Base-by-base conservation (phyloP, 805 yeast species). In the Yamadazyma endophytica region DNA sequence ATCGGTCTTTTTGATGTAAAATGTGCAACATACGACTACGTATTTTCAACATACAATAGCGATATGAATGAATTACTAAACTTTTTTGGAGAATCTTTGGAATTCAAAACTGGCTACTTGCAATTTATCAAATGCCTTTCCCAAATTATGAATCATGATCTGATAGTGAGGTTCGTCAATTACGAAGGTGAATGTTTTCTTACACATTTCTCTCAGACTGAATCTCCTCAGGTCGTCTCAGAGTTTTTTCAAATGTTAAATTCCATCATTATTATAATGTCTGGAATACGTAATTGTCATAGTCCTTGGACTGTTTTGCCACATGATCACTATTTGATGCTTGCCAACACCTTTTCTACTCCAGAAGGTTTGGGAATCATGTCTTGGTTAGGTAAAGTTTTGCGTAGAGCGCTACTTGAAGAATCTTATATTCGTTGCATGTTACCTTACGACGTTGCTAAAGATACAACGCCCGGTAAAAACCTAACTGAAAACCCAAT, bases 1-100 rank as follows among this genome's bases (percentile, higher is more conserved):
- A 39, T 77, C 11, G 54, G 64, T 2, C 63, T 75, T 21, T 49
- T 81, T 6, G 61, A 70, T 2, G 46, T 78, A 33, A 56, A 65
- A 6, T 70, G 76, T 32, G 70, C 75, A 2, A 82, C 90, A 0
- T 80, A 66, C 49, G 88, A 82, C 44, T 77, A 69, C 42, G 63
- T 71, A 4, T 57, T 67, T 21, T 75, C 86, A 1, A 70, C 68
- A 37, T 73, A 79, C 0, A 54, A 77, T 40, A 61, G 67, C 23
- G 73, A 78, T 13, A 52, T 77, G 18, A 60, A 74, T 19, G 77
- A 75, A 15, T 69, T 77, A 1, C 57, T 80, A 25, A 76, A 73
- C 43, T 64, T 65, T 28, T 68, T 78, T 33, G 83, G 77, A 45
- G 77, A 73, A 26, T 80, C 70, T 2, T 44, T 58, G 9, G 55